Percentiles rank a stretch among this genome's conserved stretches.
Evolutionary conservation across 306 rosid species (phyloP).

Genomic region (Citrullus colocynthis): DNA sequence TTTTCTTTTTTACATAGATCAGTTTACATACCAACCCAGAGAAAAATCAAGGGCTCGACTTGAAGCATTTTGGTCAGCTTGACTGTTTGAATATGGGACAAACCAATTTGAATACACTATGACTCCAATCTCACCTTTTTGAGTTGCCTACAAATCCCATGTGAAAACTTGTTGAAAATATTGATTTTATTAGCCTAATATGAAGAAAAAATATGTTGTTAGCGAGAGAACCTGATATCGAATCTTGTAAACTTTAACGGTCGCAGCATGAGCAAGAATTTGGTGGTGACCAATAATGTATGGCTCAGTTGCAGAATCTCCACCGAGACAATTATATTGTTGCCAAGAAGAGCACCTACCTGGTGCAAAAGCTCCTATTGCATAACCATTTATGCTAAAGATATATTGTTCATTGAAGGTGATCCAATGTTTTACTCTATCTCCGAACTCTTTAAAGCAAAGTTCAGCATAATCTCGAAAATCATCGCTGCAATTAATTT

Average conservation of each 20-base stretch:
- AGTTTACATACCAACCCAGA: constrained; percentile 35
- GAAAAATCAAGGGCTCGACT: constrained; percentile 34
- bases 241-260: not conserved
- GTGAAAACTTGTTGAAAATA: too few relatives aligned
- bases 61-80: constrained; percentile 18
- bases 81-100: constrained; percentile 23
- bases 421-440: too few relatives aligned
- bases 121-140: not conserved
- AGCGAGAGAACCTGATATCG: not conserved
- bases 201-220: not conserved
- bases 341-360: too few relatives aligned
- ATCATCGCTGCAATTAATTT: too few relatives aligned
- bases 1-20: too few relatives aligned
- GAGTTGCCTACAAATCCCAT: not conserved
- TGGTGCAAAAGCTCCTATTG: too few relatives aligned
- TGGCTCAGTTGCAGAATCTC: not conserved
- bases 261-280: not conserved
- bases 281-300: not conserved
- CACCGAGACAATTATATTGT: not conserved
- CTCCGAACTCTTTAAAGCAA: too few relatives aligned
- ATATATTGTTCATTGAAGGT: too few relatives aligned
- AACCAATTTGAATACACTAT: not conserved
- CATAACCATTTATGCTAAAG: too few relatives aligned
- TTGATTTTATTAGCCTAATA: too few relatives aligned
- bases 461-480: too few relatives aligned